A percentile compares a stretch with the other conserved stretches of the same genome.
Conservation (phyloP, 2,329 filamentous ascomycete species). For the Leptographium lundbergii region DNA sequence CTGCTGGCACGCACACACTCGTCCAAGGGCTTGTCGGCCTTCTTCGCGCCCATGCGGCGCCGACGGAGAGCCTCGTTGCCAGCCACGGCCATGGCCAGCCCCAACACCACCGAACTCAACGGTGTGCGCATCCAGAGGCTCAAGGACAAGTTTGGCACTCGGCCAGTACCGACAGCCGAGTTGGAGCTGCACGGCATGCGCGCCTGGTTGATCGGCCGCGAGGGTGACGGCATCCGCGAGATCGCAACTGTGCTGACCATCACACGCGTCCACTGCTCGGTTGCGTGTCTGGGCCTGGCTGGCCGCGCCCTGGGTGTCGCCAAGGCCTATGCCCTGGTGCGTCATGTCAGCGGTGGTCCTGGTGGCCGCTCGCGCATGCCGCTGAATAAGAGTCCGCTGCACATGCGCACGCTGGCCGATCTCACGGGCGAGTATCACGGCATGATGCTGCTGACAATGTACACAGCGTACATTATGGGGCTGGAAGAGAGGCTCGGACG, state of each 20-base stretch:
- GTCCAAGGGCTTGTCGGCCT: constrained; percentile 42
- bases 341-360: constrained; percentile 34
- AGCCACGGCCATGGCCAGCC: constrained; percentile 16
- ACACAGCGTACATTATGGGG: constrained; percentile 41
- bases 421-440: constrained; percentile 43
- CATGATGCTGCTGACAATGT: constrained; percentile 41
- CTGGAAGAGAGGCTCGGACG: constrained; percentile 26
- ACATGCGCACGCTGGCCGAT: constrained; percentile 45
- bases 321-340: constrained; percentile 43
- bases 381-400: constrained; percentile 39
- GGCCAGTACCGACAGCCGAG: constrained; percentile 58
- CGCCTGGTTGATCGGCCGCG: constrained; percentile 51
- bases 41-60: constrained; percentile 50
- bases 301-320: constrained; percentile 44
- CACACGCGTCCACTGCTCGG: constrained; percentile 45
- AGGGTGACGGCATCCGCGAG: constrained; percentile 54
- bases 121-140: constrained; percentile 56
- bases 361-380: constrained; percentile 31
- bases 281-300: constrained; percentile 38
- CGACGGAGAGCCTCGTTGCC: constrained; percentile 15
- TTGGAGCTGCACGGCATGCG: constrained; percentile 52
- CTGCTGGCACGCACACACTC: constrained; percentile 46
- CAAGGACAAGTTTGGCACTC: constrained; percentile 62
- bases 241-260: constrained; percentile 58
- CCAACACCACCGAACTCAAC: constrained; percentile 37